Evolutionary conservation across 1,139 yeast genomes (phyloP), one percentile per base, ranked within the genome.

Genomic region (Kodamaea anthophila): DNA sequence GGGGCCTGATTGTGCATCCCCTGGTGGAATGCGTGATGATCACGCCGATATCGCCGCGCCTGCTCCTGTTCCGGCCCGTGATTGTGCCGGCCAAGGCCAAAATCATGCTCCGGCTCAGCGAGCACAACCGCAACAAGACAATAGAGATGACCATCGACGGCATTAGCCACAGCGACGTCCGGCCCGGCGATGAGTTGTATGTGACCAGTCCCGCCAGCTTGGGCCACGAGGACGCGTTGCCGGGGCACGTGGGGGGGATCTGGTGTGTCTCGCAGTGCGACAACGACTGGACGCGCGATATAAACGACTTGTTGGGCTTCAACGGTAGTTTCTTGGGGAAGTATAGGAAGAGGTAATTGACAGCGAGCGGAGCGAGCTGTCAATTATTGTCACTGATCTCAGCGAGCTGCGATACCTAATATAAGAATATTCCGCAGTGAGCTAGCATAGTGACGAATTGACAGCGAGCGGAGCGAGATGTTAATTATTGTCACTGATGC

Each of bases 1-100:
- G 97, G 6, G 96, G 97, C 1, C 77, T 95, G 8, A 88, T 88
- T 35, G 91, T 85, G 1, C 94, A 88, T 41, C 96, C 97, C 0
- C 60, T 78, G 29, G 94, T 88, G 4, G 81, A 87, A 10, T 81
- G 94, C 37, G 79, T 86, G 6, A 57, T 87, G 32, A 57, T 87
- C 21, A 84, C 96, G 0, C 96, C 96, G 5, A 85, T 88, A 28
- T 87, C 96, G 48, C 87, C 97, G 3, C 61, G 96, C 35, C 83
- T 94, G 13, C 61, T 88, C 21, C 81, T 93, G 15, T 88, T 87
- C 51, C 61, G 97, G 44, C 97, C 96, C 2, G 59, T 87, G 28
- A 70, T 88, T 9, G 63, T 88, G 34, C 96, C 97, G 1, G 64
- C 78, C 16, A 70, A 78, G 4, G 72, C 85, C 7, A 79, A 76